Evolutionary conservation across 768 basidiomycete species (phyloP).

Genomic region (Boletus tylopilopsis): DNA sequence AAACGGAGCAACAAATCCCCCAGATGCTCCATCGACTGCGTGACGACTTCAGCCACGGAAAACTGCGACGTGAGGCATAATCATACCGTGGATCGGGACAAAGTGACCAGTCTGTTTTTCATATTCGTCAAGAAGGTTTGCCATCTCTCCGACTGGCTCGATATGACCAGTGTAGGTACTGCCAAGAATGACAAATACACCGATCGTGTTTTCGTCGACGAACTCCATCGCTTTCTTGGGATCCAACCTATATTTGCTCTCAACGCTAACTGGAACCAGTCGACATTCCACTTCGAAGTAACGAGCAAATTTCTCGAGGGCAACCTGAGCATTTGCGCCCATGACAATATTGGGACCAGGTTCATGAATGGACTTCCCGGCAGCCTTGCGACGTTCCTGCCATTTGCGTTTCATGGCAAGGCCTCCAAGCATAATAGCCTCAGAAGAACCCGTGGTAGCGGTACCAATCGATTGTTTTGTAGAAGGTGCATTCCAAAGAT

Average conservation of each 20-base stretch:
- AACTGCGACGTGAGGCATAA: slow-evolving; percentile 23
- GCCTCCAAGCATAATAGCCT: slow-evolving; percentile 71
- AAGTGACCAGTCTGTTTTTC: slow-evolving; percentile 42
- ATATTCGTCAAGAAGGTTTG: slow-evolving; percentile 62
- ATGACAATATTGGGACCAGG: slow-evolving; percentile 65
- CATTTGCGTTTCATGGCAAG: slow-evolving; percentile 69
- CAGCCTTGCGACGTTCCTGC: slow-evolving; percentile 64
- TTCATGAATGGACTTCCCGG: slow-evolving; percentile 62
- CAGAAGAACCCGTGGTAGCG: slow-evolving; percentile 67
- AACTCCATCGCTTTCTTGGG: slow-evolving; percentile 59
- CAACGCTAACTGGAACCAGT: slow-evolving; percentile 60
- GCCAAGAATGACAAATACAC: slow-evolving; percentile 58
- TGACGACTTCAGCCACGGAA: slow-evolving; percentile 2
- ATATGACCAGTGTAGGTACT: slow-evolving; percentile 58
- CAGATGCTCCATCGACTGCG: slow-evolving; percentile 55
- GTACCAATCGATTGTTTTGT: slow-evolving; percentile 56
- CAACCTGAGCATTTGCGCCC: slow-evolving; percentile 69
- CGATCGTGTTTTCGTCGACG: slow-evolving; percentile 71
- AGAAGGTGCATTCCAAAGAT: slow-evolving; percentile 65
- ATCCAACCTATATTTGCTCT: slow-evolving; percentile 76
- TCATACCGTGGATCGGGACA: slow-evolving; percentile 40
- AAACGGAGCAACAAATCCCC: slow-evolving; percentile 63
- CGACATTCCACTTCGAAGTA: slow-evolving; percentile 65
- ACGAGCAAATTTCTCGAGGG: slow-evolving; percentile 66
- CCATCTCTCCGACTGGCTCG: slow-evolving; percentile 85